A percentile compares a stretch with the other conserved stretches of the same genome.
Evolutionary conservation across 2,329 filamentous ascomycete species (phyloP).

Genomic region (Chrysoporthe austroafricana): DNA sequence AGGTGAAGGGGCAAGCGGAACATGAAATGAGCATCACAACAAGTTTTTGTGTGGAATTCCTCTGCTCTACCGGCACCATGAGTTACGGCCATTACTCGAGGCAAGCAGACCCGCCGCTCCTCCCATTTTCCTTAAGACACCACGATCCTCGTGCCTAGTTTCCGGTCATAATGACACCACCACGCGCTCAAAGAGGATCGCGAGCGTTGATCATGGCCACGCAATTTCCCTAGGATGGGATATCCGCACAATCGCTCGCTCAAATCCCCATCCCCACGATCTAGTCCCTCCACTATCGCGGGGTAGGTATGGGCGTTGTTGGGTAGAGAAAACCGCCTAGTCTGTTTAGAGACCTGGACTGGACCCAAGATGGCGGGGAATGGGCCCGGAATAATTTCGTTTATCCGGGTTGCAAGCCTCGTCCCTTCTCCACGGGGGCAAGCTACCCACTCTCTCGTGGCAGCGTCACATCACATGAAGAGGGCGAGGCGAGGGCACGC

Average conservation of each 20-base stretch:
- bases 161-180: slow-evolving; percentile 1
- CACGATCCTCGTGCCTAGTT: not conserved
- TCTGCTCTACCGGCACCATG: not conserved
- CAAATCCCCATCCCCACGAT: slow-evolving; percentile 12
- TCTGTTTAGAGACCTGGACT: not conserved
- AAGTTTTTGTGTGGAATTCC: not conserved
- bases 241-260: slow-evolving; percentile 14
- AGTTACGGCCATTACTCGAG: not conserved
- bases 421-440: not conserved
- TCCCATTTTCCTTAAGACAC: not conserved
- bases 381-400: not conserved
- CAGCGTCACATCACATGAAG: not conserved
- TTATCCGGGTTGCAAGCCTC: not conserved
- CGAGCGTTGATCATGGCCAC: slow-evolving; percentile 5
- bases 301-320: slow-evolving; percentile 4
- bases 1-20: not conserved
- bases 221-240: not conserved
- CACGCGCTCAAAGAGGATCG: not conserved
- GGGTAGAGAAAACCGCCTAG: not conserved
- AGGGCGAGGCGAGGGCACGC: not conserved
- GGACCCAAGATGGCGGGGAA: not conserved
- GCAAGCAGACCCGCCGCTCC: not conserved
- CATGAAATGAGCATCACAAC: not conserved
- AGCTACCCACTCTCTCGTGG: not conserved
- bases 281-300: slow-evolving; percentile 2